These are phyloP conservation scores for Moringa oleifera DNA, from an alignment of 345 rosid genomes.

Conservation along the genomic window DNA sequence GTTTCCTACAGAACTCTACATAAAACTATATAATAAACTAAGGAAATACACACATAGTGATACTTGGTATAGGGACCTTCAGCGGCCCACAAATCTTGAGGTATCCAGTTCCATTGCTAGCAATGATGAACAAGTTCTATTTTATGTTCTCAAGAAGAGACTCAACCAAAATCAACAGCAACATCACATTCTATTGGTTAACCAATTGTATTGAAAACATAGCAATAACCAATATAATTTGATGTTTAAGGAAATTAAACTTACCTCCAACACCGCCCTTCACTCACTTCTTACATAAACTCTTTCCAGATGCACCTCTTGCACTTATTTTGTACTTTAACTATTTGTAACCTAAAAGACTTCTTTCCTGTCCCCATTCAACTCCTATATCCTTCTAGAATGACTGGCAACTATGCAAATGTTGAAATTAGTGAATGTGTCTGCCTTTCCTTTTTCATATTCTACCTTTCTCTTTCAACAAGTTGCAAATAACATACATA, in stretches of 20 bases:
- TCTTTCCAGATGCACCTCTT: neutral
- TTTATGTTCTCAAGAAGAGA: neutral
- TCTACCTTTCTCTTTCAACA: neutral
- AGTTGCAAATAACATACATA: neutral
- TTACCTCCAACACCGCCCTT: too few species aligned
- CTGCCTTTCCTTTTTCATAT: neutral
- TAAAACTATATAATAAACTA: too few species aligned
- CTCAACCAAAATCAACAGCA: neutral
- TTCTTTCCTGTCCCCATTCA: neutral
- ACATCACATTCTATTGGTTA: neutral
- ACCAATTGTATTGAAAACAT: neutral
- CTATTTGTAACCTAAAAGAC: neutral
- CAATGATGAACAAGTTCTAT: neutral
- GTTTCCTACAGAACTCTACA: neutral
- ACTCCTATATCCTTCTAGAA: neutral
- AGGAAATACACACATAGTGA: neutral
- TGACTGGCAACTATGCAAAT: neutral
- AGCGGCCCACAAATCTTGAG: neutral
- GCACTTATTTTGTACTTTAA: too few species aligned
- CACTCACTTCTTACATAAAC: neutral
- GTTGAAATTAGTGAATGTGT: conserved; percentile 4
- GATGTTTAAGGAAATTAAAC: too few species aligned
- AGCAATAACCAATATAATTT: too few species aligned
- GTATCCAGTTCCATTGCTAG: neutral
- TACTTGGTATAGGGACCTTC: neutral